A percentile compares a stretch with the other conserved stretches of the same genome.
phyloP scores from a whole-genome alignment of 495 filamentous ascomycete genomes.

The Tuber microsphaerosporum region DNA sequence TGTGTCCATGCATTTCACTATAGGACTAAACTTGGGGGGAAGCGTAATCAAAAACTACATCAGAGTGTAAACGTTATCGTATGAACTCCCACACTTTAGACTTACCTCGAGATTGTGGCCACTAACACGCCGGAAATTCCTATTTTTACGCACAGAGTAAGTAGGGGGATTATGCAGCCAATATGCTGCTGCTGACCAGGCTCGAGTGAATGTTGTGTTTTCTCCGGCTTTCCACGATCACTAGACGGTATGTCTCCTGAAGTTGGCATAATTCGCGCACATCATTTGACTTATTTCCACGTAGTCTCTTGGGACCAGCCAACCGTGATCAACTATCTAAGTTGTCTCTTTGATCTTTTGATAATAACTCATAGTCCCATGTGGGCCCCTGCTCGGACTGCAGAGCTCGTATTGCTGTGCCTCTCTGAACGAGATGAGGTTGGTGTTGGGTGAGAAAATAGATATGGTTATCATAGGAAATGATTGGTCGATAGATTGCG shows the following conservation, averaged over 20 bases:
- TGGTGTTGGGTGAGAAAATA: neutral
- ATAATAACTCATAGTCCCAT: neutral
- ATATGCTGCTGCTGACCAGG: neutral
- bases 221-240: neutral
- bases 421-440: neutral
- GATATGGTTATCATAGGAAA: neutral
- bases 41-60: too few species aligned
- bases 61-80: neutral
- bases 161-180: neutral
- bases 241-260: accelerated
- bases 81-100: neutral
- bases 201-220: neutral
- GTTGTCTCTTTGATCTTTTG: neutral
- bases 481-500: neutral
- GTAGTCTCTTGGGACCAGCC: accelerated
- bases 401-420: neutral
- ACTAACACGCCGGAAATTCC: neutral
- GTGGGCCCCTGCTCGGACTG: neutral
- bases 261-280: neutral
- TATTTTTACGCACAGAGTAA: neutral
- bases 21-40: neutral
- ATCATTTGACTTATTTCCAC: neutral
- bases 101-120: neutral
- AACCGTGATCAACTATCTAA: neutral
- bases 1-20: neutral